Conservation (phyloP, 2,329 filamentous ascomycete species). For the Aspergillus sergii region DNA sequence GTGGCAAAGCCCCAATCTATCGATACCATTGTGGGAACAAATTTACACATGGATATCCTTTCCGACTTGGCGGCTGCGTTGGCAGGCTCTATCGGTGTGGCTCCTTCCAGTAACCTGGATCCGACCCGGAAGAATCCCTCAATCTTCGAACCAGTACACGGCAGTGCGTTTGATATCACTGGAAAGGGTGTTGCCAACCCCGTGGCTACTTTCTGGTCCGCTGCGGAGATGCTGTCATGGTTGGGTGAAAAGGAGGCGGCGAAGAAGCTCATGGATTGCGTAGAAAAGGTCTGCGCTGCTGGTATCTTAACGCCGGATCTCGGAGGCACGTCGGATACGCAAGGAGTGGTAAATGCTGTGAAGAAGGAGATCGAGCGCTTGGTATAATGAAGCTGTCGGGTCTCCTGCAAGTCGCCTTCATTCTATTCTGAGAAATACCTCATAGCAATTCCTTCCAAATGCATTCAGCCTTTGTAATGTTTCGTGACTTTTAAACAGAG, state of each 20-base stretch:
- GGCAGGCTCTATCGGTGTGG: constrained; percentile 71
- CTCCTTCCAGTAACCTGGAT: constrained; percentile 68
- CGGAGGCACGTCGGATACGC: constrained; percentile 58
- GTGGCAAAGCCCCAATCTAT: constrained; percentile 53
- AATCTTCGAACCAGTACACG: constrained; percentile 67
- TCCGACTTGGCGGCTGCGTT: constrained; percentile 70
- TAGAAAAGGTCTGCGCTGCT: constrained; percentile 61
- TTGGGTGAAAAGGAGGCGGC: constrained; percentile 61
- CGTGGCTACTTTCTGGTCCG: constrained; percentile 69
- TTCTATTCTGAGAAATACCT: not conserved
- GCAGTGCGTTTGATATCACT: constrained; percentile 65
- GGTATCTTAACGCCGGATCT: constrained; percentile 61
- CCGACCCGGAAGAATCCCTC: constrained; percentile 62
- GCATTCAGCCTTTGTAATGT: not conserved
- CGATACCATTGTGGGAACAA: constrained; percentile 59
- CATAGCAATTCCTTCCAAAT: not conserved
- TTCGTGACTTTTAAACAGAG: not conserved
- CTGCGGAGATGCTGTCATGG: constrained; percentile 68
- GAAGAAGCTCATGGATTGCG: constrained; percentile 57
- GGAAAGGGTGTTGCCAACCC: constrained; percentile 64
- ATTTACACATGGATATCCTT: constrained; percentile 64
- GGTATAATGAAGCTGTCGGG: not conserved
- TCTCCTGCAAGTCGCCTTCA: not conserved
- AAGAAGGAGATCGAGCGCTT: constrained; percentile 50
- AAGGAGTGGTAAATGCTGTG: constrained; percentile 60